Percentiles rank a stretch among this genome's conserved stretches.
Conservation (phyloP, 352 stramenopile genomes). For the Pythium scleroteichum region DNA sequence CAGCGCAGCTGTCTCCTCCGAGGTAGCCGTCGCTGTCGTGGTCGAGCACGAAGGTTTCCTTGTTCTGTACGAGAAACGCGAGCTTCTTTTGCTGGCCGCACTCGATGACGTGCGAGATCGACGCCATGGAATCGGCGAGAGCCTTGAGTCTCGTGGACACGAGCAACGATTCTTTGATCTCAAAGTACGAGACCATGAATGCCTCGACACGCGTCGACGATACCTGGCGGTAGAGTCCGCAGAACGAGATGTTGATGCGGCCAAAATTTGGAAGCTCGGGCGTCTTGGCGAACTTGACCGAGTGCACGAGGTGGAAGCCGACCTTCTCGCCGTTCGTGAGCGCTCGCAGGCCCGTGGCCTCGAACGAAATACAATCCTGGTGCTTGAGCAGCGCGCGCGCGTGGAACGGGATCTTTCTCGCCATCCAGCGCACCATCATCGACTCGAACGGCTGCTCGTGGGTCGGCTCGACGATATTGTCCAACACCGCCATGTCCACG, state of each 20-base stretch:
- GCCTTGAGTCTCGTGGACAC: constrained; percentile 36
- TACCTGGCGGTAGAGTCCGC: constrained; percentile 43
- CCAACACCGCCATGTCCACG: constrained; percentile 46
- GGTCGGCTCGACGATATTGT: constrained; percentile 41
- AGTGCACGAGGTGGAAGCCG: constrained; percentile 65
- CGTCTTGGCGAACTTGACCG: constrained; percentile 53
- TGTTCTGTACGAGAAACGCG: constrained; percentile 47
- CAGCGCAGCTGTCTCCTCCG: too few relatives aligned
- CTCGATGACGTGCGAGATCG: constrained; percentile 35
- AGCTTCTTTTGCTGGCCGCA: too few relatives aligned
- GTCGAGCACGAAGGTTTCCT: too few relatives aligned
- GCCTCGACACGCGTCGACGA: neutral
- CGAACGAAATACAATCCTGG: constrained; percentile 55
- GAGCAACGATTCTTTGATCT: constrained; percentile 30
- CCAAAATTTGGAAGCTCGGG: constrained; percentile 33
- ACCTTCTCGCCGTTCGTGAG: constrained; percentile 23
- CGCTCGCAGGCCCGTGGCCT: constrained; percentile 42
- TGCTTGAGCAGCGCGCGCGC: constrained; percentile 42
- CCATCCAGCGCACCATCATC: constrained; percentile 61
- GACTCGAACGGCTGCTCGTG: constrained; percentile 49
- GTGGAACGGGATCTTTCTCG: constrained; percentile 42
- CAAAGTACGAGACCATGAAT: neutral
- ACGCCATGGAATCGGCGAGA: constrained; percentile 34
- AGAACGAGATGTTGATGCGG: constrained; percentile 56
- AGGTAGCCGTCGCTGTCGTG: too few relatives aligned